Percentiles rank a stretch among this genome's conserved stretches.
Conservation (phyloP, 1,284 basidiomycete species). For the Trichosporon inkin region DNA sequence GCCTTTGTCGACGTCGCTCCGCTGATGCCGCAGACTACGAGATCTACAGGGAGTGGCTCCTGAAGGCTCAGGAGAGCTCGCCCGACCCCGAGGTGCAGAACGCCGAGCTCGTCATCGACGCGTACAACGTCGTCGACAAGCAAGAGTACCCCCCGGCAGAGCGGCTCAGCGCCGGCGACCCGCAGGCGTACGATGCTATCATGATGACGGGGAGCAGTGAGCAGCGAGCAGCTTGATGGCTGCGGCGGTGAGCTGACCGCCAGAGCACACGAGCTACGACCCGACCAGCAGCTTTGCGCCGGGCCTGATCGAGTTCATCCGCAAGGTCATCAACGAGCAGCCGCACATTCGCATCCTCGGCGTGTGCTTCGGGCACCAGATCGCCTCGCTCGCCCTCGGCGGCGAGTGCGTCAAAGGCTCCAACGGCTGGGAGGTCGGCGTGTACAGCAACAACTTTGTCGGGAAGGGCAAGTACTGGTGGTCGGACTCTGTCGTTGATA, state of each 20-base stretch:
- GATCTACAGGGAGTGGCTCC: slow-evolving; percentile 50
- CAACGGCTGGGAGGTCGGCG: slow-evolving; percentile 55
- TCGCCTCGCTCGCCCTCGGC: slow-evolving; percentile 54
- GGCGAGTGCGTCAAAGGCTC: slow-evolving; percentile 48
- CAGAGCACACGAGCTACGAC: slow-evolving; percentile 46
- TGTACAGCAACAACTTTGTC: slow-evolving; percentile 50
- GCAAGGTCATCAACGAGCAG: slow-evolving; percentile 27
- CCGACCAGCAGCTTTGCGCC: slow-evolving; percentile 34
- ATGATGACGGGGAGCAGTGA: slow-evolving; percentile 56
- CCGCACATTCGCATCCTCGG: slow-evolving; percentile 44
- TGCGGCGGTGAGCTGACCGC: not conserved
- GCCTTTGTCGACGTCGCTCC: not conserved
- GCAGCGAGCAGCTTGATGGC: slow-evolving; percentile 24
- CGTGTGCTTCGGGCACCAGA: slow-evolving; percentile 57
- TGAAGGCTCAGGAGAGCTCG: slow-evolving; percentile 34
- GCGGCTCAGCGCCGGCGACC: slow-evolving; percentile 42
- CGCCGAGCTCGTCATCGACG: slow-evolving; percentile 50
- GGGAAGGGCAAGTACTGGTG: slow-evolving; percentile 51
- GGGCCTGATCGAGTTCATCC: slow-evolving; percentile 37
- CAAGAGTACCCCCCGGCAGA: slow-evolving; percentile 51
- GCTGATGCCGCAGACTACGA: slow-evolving; percentile 37
- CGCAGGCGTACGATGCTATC: slow-evolving; percentile 49
- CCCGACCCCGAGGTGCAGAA: slow-evolving; percentile 30
- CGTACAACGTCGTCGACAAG: slow-evolving; percentile 53
- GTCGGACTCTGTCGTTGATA: slow-evolving; percentile 40